A percentile compares a stretch with the other conserved stretches of the same genome.
These are phyloP conservation scores for Hypoxylon sp. DNA, from an alignment of 2,329 filamentous ascomycete genomes.

Conservation along the genomic window DNA sequence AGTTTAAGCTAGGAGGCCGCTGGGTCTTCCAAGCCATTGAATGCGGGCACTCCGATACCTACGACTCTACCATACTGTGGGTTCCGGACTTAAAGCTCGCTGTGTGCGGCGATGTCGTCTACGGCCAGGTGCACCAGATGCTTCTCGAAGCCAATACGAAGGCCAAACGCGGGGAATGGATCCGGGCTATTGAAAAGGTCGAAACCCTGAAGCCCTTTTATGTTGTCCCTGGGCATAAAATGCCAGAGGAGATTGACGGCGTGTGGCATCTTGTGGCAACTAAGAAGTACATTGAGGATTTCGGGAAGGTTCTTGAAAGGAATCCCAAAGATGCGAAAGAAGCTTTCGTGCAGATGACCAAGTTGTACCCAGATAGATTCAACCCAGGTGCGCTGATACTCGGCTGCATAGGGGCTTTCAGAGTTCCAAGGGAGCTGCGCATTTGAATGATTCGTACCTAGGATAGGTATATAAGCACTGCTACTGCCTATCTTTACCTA, in stretches of 20 bases:
- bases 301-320: background rate
- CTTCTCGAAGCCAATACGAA: constrained; percentile 9
- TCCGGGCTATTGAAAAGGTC: constrained; percentile 8
- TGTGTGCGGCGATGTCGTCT: constrained; percentile 3
- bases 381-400: constrained; percentile 8
- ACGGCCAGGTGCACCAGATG: constrained; percentile 16
- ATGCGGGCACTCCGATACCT: constrained; percentile 11
- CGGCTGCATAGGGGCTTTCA: background rate
- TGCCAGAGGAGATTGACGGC: constrained; percentile 1
- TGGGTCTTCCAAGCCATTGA: constrained; percentile 8
- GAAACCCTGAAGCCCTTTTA: background rate
- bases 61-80: constrained; percentile 12
- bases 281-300: constrained; percentile 16
- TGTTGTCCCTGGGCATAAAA: constrained; percentile 3
- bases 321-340: background rate
- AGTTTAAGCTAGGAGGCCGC: background rate
- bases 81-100: constrained; percentile 9
- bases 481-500: background rate
- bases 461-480: background rate
- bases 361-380: constrained; percentile 4
- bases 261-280: constrained; percentile 7
- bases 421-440: constrained; percentile 3
- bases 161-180: constrained; percentile 10
- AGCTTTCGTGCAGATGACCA: background rate
- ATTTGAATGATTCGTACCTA: background rate